These are phyloP conservation scores for Verticillium dahliae DNA, from an alignment of 2,329 filamentous ascomycete genomes.

Conservation along the genomic window DNA sequence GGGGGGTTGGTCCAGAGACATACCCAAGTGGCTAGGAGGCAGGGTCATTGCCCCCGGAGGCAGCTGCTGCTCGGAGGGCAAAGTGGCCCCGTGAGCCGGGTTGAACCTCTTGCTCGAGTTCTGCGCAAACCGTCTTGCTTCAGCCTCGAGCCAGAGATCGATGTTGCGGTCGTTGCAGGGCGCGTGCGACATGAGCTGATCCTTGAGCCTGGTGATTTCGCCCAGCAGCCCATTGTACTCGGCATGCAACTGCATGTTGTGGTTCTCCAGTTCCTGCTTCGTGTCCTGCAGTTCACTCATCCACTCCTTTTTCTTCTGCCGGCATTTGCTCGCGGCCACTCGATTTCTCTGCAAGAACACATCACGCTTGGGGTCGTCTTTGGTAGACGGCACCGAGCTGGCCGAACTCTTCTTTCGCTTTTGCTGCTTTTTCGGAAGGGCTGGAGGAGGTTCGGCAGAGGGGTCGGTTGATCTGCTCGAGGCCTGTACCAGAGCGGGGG, in stretches of 20 bases:
- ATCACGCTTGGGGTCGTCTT: constrained; percentile 37
- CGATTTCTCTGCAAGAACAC: constrained; percentile 65
- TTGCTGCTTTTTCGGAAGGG: constrained; percentile 20
- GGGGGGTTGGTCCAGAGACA: neutral
- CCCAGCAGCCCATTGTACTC: constrained; percentile 34
- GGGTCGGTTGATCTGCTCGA: constrained; percentile 12
- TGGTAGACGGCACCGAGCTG: constrained; percentile 12
- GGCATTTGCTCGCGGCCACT: constrained; percentile 66
- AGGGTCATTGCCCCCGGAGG: neutral
- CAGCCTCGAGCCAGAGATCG: constrained; percentile 44
- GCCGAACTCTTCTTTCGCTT: constrained; percentile 12
- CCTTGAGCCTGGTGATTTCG: constrained; percentile 41
- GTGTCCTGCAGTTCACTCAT: constrained; percentile 41
- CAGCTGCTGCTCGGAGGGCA: neutral
- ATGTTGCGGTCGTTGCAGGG: constrained; percentile 47
- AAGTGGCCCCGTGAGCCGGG: constrained; percentile 1
- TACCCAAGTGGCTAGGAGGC: neutral
- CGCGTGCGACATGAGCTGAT: constrained; percentile 44
- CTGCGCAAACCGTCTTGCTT: constrained; percentile 42
- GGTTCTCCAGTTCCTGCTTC: constrained; percentile 34
- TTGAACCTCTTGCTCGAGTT: constrained; percentile 18
- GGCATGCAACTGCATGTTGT: constrained; percentile 33
- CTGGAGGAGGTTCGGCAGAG: constrained; percentile 3
- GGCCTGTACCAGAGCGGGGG: neutral
- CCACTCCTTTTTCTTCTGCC: constrained; percentile 58